Conservation (phyloP, 2,329 filamentous ascomycete species). For the Aureobasidium melanogenum region DNA sequence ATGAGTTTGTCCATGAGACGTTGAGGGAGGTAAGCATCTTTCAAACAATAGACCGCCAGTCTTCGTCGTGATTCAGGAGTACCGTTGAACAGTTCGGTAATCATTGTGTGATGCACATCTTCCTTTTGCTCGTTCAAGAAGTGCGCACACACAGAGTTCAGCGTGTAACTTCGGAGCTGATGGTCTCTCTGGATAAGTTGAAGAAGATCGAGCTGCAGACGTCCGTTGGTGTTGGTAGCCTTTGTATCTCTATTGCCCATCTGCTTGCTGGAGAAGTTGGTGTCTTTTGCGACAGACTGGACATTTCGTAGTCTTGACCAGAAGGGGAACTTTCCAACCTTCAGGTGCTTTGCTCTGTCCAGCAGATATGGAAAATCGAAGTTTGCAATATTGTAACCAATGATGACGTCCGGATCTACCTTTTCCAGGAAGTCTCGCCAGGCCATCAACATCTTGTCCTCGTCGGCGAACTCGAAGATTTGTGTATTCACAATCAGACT, state of each 20-base stretch:
- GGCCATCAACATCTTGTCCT: slow-evolving; percentile 81
- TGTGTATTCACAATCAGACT: slow-evolving; percentile 93
- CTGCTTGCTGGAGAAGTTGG: slow-evolving; percentile 94
- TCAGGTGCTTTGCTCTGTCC: slow-evolving; percentile 77
- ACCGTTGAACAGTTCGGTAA: slow-evolving; percentile 94
- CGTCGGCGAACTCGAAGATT: slow-evolving; percentile 70
- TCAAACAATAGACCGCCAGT: slow-evolving; percentile 90
- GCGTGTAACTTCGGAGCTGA: slow-evolving; percentile 89
- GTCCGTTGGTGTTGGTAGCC: slow-evolving; percentile 85
- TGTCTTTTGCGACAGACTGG: slow-evolving; percentile 63
- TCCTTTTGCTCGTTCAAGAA: slow-evolving; percentile 97
- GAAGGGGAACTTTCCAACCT: slow-evolving; percentile 70
- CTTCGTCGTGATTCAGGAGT: slow-evolving; percentile 86
- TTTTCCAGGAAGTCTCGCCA: slow-evolving; percentile 87
- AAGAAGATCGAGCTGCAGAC: slow-evolving; percentile 86
- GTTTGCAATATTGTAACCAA: slow-evolving; percentile 97
- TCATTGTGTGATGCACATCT: slow-evolving; percentile 98
- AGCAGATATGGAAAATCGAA: slow-evolving; percentile 97
- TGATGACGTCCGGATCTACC: slow-evolving; percentile 94
- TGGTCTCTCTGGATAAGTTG: slow-evolving; percentile 92
- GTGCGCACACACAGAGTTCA: slow-evolving; percentile 92
- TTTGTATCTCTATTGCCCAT: slow-evolving; percentile 96
- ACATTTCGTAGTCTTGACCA: slow-evolving; percentile 72
- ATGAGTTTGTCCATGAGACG: slow-evolving; percentile 95
- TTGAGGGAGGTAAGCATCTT: slow-evolving; percentile 93